Evolutionary conservation across 768 basidiomycete genomes (phyloP).

Genomic region (Serendipita indica): DNA sequence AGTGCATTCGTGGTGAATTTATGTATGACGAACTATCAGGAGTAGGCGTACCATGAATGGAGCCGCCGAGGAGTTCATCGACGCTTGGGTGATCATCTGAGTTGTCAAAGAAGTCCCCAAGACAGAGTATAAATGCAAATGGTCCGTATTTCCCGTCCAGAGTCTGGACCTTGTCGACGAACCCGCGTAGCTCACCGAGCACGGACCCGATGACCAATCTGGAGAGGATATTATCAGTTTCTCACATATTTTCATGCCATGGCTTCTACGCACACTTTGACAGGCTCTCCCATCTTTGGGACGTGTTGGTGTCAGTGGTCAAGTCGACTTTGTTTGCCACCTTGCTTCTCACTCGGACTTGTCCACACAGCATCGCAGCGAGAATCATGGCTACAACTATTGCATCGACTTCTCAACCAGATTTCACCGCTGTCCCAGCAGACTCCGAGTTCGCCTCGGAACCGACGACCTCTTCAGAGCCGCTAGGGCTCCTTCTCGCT

Average conservation of each 20-base stretch:
- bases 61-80: slow-evolving; percentile 46
- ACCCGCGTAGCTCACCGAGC: slow-evolving; percentile 51
- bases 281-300: background rate
- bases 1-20: slow-evolving; percentile 13
- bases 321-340: background rate
- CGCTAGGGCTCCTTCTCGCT: background rate
- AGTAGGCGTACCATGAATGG: slow-evolving; percentile 40
- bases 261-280: slow-evolving; percentile 1
- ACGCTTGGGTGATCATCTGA: slow-evolving; percentile 24
- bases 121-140: slow-evolving; percentile 70
- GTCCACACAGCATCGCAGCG: background rate
- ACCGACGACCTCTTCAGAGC: background rate
- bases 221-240: background rate
- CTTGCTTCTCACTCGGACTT: background rate
- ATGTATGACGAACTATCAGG: slow-evolving; percentile 12
- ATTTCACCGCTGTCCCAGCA: background rate
- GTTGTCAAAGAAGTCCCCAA: slow-evolving; percentile 68
- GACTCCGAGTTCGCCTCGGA: background rate
- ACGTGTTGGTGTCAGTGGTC: background rate
- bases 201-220: slow-evolving; percentile 74
- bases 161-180: slow-evolving; percentile 65
- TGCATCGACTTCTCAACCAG: background rate
- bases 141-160: slow-evolving; percentile 89
- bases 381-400: background rate
- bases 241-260: background rate